Base-by-base conservation (phyloP, 257 asterid species). In the Mentha longifolia region DNA sequence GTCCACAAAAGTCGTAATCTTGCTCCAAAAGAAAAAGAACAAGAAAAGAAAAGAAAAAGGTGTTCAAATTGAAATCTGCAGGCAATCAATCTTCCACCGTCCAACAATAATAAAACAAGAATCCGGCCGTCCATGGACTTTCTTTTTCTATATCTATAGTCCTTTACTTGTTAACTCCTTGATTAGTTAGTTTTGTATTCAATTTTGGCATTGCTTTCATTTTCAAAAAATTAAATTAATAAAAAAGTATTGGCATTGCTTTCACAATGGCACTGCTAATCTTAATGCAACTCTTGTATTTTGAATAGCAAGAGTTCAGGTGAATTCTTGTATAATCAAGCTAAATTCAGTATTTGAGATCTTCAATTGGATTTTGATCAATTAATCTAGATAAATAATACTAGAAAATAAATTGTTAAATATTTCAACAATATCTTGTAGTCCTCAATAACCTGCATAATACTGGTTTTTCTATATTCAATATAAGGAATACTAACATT, bases 31-130 rank as follows among this genome's bases (percentile, higher is more conserved):
- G 46, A 10, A 68, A 39, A 17, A 49, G 25, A n/a, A n/a, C n/a
- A n/a, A n/a, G n/a, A n/a, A n/a, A n/a, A n/a, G n/a, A 30, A 12
- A 67, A 60, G 46, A 10, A 68, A 39, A 17, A 49, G 25, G 70
- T 61, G 33, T 39, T 46, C 55, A 58, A 66, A 58, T 46, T 11
- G 61, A 58, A 45, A 57, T 31, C 14, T 42, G 60, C 28, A 50
- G 37, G 58, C 71, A 68, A 28, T 68, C 71, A 68, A 28, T 68
- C 71, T 61, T 75, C 30, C 79, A 75, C 65, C 74, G 79, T 60
- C 70, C 20, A 50, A 28, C 2, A 19, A 42, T 69, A 50, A 7
- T 9, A 67, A 28, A 59, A 39, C 41, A 61, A 41, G 37, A 61
- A 68, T 68, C 51, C 61, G 7, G 67, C 80, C 79, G 80, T 54